Conservation (phyloP, 176 grass and related monocot genomes). For the Oryza coarctata region DNA sequence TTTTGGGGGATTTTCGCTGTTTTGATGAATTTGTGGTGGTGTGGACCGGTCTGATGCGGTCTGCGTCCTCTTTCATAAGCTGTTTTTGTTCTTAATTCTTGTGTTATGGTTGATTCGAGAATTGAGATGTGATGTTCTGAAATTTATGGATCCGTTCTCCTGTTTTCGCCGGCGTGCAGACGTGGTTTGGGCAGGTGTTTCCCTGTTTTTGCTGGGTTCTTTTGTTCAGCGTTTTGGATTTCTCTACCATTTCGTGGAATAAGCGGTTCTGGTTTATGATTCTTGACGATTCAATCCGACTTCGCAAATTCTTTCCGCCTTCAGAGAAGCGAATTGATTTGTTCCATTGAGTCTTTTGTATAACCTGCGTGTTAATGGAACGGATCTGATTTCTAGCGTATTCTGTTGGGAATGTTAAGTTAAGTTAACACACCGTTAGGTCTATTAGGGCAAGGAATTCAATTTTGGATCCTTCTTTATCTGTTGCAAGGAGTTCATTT, state of each 20-base stretch:
- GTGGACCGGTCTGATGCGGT: too few relatives aligned
- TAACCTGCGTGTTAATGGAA: background rate
- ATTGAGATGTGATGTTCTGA: too few relatives aligned
- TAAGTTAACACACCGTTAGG: background rate
- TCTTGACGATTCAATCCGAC: background rate
- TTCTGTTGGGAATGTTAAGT: background rate
- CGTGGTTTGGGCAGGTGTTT: too few relatives aligned
- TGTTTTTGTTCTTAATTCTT: background rate
- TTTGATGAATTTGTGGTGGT: conserved; percentile 8
- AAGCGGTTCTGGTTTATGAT: background rate
- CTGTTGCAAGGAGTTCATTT: too few relatives aligned
- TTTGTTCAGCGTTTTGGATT: background rate
- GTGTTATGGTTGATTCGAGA: background rate
- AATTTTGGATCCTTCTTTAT: background rate
- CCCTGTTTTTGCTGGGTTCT: background rate
- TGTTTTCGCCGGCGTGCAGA: too few relatives aligned
- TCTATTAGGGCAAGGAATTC: background rate
- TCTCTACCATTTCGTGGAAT: background rate
- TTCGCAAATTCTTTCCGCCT: background rate
- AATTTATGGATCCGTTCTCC: background rate
- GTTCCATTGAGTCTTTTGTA: background rate
- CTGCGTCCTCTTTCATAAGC: too few relatives aligned
- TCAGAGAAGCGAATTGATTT: background rate
- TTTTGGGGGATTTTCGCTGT: background rate
- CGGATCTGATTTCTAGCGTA: background rate